A percentile compares a stretch with the other conserved stretches of the same genome.
Evolutionary conservation across 2,329 filamentous ascomycete genomes (phyloP).

Genomic region (Sporothrix pseudoabietina): DNA sequence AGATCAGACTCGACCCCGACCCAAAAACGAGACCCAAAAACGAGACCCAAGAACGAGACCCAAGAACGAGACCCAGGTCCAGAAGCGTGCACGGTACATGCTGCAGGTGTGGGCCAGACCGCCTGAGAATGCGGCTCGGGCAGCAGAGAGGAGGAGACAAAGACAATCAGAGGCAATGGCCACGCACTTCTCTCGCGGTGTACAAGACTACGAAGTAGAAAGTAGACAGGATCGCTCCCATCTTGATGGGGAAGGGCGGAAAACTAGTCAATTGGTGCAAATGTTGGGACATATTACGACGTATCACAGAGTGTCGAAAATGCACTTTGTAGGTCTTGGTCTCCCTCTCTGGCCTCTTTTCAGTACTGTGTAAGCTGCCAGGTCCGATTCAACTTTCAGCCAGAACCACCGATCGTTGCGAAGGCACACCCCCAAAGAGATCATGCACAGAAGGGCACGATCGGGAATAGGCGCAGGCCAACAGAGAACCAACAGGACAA

Average conservation of each 20-base stretch:
- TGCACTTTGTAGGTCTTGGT: not conserved
- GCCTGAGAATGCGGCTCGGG: not conserved
- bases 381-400: too few species aligned
- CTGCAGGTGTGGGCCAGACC: not conserved
- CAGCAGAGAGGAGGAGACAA: not conserved
- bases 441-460: not conserved
- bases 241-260: constrained; percentile 2
- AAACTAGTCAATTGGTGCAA: not conserved
- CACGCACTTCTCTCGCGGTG: not conserved
- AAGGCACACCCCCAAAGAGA: not conserved
- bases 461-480: not conserved
- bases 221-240: not conserved
- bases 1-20: not conserved
- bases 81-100: not conserved
- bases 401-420: not conserved
- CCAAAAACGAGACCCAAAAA: not conserved
- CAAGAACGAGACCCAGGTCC: not conserved
- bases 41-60: not conserved
- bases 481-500: not conserved
- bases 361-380: too few species aligned
- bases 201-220: not conserved
- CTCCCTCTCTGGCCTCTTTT: too few species aligned
- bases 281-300: not conserved
- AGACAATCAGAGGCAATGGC: not conserved
- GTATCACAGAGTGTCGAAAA: not conserved